phyloP scores from a whole-genome alignment of 2,329 filamentous ascomycete species.

The Ophiostoma tasmaniense region DNA sequence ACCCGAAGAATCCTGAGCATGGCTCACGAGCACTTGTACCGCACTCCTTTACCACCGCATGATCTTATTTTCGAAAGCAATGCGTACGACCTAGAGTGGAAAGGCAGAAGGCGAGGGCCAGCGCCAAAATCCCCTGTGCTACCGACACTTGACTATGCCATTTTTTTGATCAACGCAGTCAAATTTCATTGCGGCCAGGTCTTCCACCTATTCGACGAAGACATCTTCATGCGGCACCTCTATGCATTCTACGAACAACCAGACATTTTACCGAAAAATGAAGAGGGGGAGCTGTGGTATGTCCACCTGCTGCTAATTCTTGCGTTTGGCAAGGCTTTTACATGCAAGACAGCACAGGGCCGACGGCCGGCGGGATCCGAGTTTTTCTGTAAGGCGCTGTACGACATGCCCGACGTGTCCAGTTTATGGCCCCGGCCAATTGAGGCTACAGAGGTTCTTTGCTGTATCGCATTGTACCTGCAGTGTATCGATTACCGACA shows the following conservation, averaged over 20 bases:
- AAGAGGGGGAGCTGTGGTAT: slow-evolving; percentile 2
- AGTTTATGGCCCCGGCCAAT: not conserved
- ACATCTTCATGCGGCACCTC: not conserved
- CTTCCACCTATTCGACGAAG: slow-evolving; percentile 9
- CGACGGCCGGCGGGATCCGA: not conserved
- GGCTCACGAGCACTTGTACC: not conserved
- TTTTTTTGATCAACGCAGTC: slow-evolving; percentile 7
- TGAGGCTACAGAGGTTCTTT: slow-evolving; percentile 3
- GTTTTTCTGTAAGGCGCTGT: not conserved
- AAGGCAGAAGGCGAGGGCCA: not conserved
- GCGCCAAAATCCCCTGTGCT: not conserved
- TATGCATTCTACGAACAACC: not conserved
- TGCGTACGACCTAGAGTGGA: slow-evolving; percentile 7
- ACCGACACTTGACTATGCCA: slow-evolving; percentile 7
- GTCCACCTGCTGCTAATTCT: not conserved
- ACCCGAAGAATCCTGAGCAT: not conserved
- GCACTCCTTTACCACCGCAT: not conserved
- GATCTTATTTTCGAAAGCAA: not conserved
- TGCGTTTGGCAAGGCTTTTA: slow-evolving; percentile 8
- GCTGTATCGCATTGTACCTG: slow-evolving; percentile 6
- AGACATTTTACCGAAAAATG: not conserved
- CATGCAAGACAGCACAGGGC: not conserved
- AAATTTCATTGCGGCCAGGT: slow-evolving; percentile 10
- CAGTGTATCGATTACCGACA: slow-evolving; percentile 4
- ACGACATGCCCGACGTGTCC: not conserved